phyloP scores from a whole-genome alignment of 2,329 filamentous ascomycete species.

The Fusarium sp. region DNA sequence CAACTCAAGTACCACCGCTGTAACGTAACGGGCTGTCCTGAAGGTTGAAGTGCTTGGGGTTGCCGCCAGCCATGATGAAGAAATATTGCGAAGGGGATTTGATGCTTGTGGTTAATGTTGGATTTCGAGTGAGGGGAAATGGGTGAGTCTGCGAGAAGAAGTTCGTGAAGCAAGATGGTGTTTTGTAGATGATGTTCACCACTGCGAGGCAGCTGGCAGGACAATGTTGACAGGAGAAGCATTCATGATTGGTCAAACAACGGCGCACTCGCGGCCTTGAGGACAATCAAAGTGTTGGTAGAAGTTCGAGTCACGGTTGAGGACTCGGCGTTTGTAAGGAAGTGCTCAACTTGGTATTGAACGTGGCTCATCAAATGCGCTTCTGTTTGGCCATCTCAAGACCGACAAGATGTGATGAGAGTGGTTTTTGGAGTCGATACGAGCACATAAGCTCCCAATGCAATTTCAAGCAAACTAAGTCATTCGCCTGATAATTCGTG shows the following conservation, averaged over 20 bases:
- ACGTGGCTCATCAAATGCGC: background rate
- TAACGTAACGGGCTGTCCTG: slow-evolving; percentile 52
- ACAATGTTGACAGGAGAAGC: background rate
- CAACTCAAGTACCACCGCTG: background rate
- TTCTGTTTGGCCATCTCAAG: background rate
- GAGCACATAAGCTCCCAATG: background rate
- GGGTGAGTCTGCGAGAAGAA: background rate
- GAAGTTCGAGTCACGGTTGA: background rate
- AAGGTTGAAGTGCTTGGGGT: slow-evolving; percentile 55
- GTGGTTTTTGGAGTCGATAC: background rate
- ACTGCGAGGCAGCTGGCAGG: background rate
- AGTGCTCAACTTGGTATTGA: background rate
- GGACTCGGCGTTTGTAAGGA: background rate
- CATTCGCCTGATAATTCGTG: background rate
- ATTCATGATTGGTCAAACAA: background rate
- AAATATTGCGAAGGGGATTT: background rate
- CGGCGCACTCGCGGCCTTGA: background rate
- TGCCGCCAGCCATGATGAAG: slow-evolving; percentile 50
- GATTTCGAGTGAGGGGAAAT: background rate
- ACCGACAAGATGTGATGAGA: background rate
- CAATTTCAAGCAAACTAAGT: background rate
- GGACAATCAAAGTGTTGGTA: background rate
- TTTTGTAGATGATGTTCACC: background rate
- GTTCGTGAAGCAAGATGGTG: background rate
- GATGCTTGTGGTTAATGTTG: background rate